phyloP scores from a whole-genome alignment of 768 basidiomycete species.

The Pulveroboletus sp. region DNA sequence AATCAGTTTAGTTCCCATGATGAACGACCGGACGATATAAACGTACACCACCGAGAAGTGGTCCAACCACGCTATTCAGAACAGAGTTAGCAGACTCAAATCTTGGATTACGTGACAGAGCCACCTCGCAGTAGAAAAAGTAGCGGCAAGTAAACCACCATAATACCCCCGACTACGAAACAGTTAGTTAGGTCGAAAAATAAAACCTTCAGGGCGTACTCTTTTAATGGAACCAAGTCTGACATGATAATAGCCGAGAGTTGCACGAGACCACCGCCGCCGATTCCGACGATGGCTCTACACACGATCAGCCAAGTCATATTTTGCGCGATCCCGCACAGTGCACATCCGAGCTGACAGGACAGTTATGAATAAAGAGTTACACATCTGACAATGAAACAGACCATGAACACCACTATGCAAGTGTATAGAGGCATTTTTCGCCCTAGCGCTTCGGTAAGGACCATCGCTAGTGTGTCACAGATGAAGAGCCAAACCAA shows the following conservation, averaged over 20 bases:
- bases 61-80: constrained; percentile 56
- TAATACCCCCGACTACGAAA: constrained; percentile 66
- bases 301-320: constrained; percentile 75
- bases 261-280: constrained; percentile 74
- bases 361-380: not conserved
- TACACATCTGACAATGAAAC: constrained; percentile 9
- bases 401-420: constrained; percentile 65
- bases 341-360: constrained; percentile 63
- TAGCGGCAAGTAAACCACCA: constrained; percentile 69
- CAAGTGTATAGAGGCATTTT: constrained; percentile 66
- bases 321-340: constrained; percentile 76
- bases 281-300: constrained; percentile 79
- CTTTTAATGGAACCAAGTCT: constrained; percentile 77
- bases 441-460: constrained; percentile 38
- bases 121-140: constrained; percentile 68
- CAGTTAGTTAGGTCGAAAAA: not conserved
- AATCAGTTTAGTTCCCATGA: not conserved
- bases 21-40: not conserved
- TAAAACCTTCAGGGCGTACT: constrained; percentile 41
- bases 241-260: constrained; percentile 74
- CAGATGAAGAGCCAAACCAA: constrained; percentile 22
- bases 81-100: not conserved
- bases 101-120: not conserved
- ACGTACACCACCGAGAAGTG: constrained; percentile 77
- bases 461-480: not conserved